Conservation (phyloP, 305 asterid genomes). For the Fraxinus floribunda region DNA sequence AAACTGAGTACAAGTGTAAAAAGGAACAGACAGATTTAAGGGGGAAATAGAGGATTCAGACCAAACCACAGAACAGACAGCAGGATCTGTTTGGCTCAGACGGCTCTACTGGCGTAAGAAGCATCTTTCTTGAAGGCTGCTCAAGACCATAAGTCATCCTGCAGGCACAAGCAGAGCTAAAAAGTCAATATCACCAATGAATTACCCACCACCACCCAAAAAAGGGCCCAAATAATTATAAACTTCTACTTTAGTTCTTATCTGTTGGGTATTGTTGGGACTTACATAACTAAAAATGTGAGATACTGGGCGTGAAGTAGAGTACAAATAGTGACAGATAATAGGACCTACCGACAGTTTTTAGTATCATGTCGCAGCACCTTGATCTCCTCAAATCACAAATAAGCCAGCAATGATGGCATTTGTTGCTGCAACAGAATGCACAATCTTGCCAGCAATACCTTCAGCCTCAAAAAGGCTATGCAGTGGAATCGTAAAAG, state of each 20-base stretch:
- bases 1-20: constrained; percentile 11
- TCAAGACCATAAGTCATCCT: constrained; percentile 99
- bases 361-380: constrained; percentile 71
- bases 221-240: neutral
- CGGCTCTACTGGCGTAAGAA: constrained; percentile 93
- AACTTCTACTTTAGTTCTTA: neutral
- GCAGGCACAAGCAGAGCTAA: constrained; percentile 19
- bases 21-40: neutral
- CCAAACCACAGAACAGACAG: constrained; percentile 88
- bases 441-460: constrained; percentile 96
- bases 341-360: constrained; percentile 61
- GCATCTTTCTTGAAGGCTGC: constrained; percentile 84
- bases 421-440: constrained; percentile 99
- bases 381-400: constrained; percentile 95
- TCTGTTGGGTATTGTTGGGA: neutral
- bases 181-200: neutral
- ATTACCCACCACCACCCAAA: neutral
- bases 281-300: neutral
- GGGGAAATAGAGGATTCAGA: constrained; percentile 10
- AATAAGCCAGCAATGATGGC: constrained; percentile 95
- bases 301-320: constrained; percentile 5
- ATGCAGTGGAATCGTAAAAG: constrained; percentile 93
- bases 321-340: constrained; percentile 14
- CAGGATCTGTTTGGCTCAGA: constrained; percentile 86
- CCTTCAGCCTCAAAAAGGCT: constrained; percentile 97